Percentiles rank a stretch among this genome's conserved stretches.
phyloP scores from a whole-genome alignment of 2,329 filamentous ascomycete genomes.

The Hypoxylon sp. region DNA sequence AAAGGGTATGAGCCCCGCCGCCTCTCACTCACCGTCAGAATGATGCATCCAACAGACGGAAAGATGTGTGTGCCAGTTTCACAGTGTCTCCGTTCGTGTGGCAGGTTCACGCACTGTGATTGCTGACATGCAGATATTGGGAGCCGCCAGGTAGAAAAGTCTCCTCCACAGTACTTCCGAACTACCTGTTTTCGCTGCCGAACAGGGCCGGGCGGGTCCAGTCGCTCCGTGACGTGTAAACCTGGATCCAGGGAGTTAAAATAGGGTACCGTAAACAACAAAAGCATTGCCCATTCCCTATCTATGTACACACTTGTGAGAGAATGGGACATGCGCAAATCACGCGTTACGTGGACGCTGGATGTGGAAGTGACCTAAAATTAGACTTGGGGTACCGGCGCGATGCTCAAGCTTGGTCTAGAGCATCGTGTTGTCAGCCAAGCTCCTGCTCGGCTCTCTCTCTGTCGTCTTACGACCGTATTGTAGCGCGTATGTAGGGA shows the following conservation, averaged over 20 bases:
- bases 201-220: constrained; percentile 43
- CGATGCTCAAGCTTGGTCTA: constrained; percentile 20
- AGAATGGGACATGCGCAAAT: constrained; percentile 23
- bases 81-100: constrained; percentile 41
- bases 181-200: constrained; percentile 35
- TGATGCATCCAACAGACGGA: constrained; percentile 39
- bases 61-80: constrained; percentile 34
- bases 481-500: constrained; percentile 20
- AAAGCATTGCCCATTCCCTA: constrained; percentile 12
- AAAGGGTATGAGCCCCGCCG: constrained; percentile 37
- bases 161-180: constrained; percentile 32
- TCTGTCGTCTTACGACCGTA: constrained; percentile 34
- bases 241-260: constrained; percentile 24
- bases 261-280: constrained; percentile 22
- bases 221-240: constrained; percentile 45
- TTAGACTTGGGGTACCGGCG: constrained; percentile 35
- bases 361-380: constrained; percentile 36
- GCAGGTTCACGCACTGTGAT: constrained; percentile 37
- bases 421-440: constrained; percentile 37
- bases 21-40: constrained; percentile 45
- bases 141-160: constrained; percentile 40
- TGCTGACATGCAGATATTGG: constrained; percentile 44
- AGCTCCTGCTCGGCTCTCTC: constrained; percentile 22
- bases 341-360: constrained; percentile 33
- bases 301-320: constrained; percentile 6